These are phyloP conservation scores for Fereydounia khargensis DNA, from an alignment of 1,284 basidiomycete genomes.

Conservation along the genomic window DNA sequence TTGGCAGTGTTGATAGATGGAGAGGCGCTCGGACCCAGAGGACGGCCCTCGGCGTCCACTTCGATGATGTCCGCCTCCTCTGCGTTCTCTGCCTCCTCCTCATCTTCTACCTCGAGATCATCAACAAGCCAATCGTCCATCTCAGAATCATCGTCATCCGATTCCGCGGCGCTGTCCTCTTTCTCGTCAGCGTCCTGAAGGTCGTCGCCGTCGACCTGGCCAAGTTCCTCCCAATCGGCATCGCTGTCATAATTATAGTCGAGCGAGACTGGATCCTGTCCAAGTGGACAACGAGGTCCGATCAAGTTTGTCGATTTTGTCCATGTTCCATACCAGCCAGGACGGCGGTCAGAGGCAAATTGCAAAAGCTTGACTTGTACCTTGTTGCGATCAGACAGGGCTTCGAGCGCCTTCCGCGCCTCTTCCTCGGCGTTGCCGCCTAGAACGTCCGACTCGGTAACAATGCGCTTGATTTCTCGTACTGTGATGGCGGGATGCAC, in stretches of 20 bases:
- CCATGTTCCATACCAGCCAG: slow-evolving; percentile 53
- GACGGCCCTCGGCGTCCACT: slow-evolving; percentile 24
- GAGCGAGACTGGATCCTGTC: slow-evolving; percentile 50
- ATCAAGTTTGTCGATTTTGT: slow-evolving; percentile 51
- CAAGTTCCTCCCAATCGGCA: slow-evolving; percentile 53
- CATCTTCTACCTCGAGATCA: slow-evolving; percentile 51
- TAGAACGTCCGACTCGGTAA: slow-evolving; percentile 52
- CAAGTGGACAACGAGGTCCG: slow-evolving; percentile 42
- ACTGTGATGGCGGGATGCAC: slow-evolving; percentile 44
- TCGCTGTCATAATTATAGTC: slow-evolving; percentile 56
- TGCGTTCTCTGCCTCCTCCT: slow-evolving; percentile 16
- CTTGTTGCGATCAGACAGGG: slow-evolving; percentile 39
- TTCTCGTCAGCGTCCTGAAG: slow-evolving; percentile 41
- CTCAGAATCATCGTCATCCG: slow-evolving; percentile 49
- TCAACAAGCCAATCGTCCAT: slow-evolving; percentile 56
- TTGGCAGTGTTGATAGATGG: slow-evolving; percentile 1
- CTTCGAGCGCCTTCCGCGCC: slow-evolving; percentile 36
- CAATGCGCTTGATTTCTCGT: slow-evolving; percentile 49
- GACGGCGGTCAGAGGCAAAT: slow-evolving; percentile 49
- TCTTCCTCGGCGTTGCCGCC: slow-evolving; percentile 47
- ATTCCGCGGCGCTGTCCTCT: slow-evolving; percentile 29
- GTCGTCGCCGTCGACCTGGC: slow-evolving; percentile 50
- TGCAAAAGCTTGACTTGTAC: slow-evolving; percentile 52
- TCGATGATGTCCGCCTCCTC: slow-evolving; percentile 32
- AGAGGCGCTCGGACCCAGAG: neutral